Evolutionary conservation across 257 asterid genomes (phyloP), one percentile per base, ranked within the genome.

Genomic region (Euphrasia confusa): DNA sequence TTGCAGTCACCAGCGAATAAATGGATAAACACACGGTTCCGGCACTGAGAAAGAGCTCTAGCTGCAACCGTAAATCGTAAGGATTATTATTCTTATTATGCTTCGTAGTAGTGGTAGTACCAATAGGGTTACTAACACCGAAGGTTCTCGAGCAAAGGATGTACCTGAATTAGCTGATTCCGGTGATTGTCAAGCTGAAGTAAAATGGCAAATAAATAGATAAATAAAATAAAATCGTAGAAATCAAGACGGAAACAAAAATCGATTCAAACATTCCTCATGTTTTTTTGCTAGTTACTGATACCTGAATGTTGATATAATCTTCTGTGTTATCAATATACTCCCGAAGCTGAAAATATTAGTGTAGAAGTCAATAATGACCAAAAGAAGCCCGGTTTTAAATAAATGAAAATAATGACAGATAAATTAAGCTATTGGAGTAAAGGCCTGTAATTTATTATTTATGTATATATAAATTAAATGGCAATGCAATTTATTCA

Each of bases 151-250:
- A 3, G 54, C 32, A 30, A n/a, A 24, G 37, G 13, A 69, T 54
- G 3, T 1, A 88, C 96, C 90, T 88, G 96, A 77, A 88, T 88
- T 58, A 85, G 87, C 77, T 87, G 96, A 73, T 87, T 87, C 54
- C 96, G 87, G 61, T 83, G 94, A 76, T 87, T 84, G 76, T 88
- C 96, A 50, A 88, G 96, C 96, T 88, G 89, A 67, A 71, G 74
- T 40, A 12, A 21, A 58, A 24, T 21, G 59, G 2, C 13, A 54
- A 54, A 54, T 3, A 54, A 54, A 54, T 3, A 3, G 11, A 54
- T 8, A 11, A 54, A 24, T 8, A 26, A 54, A 11, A 9, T 4
- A 1, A 50, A 50, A 1, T 53, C 18, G 6, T 2, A 52, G 32
- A 27, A 54, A 10, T 60, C 52, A 61, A 12, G 50, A 54, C n/a